These are phyloP conservation scores for Fusarium bactridioides DNA, from an alignment of 2,329 filamentous ascomycete genomes.

Conservation along the genomic window DNA sequence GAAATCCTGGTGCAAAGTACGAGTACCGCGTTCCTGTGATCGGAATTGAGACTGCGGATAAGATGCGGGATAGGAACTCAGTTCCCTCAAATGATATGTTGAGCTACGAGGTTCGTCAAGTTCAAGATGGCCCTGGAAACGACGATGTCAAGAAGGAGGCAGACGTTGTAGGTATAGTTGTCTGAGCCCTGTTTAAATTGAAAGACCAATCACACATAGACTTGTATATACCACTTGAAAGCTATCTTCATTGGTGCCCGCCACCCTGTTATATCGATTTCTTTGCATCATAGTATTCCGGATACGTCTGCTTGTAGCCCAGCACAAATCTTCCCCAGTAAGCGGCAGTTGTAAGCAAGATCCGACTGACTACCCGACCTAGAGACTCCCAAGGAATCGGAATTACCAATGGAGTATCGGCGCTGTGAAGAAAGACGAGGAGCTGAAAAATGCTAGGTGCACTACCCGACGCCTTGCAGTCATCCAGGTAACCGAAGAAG, in stretches of 20 bases:
- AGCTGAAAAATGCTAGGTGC: constrained; percentile 4
- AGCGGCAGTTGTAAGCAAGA: background rate
- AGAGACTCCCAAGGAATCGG: background rate
- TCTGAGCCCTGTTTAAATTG: background rate
- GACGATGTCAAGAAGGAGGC: background rate
- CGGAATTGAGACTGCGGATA: constrained; percentile 43
- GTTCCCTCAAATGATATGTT: constrained; percentile 46
- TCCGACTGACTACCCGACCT: background rate
- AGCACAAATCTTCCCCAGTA: background rate
- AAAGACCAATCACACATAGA: background rate
- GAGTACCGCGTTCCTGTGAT: constrained; percentile 47
- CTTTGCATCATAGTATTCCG: background rate
- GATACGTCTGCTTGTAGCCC: background rate
- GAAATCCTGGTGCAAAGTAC: constrained; percentile 35
- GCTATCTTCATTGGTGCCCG: accelerated
- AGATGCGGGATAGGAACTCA: constrained; percentile 44
- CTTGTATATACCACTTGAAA: accelerated
- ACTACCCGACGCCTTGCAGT: background rate
- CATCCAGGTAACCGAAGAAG: constrained; percentile 4
- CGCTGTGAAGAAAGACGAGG: constrained; percentile 2
- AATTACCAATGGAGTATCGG: background rate
- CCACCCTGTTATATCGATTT: background rate
- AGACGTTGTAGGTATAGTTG: background rate
- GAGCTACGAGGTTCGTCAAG: background rate
- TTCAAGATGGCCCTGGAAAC: background rate